Base-by-base conservation (phyloP, 129 eudicot species). In the Oenanthe sinensis region DNA sequence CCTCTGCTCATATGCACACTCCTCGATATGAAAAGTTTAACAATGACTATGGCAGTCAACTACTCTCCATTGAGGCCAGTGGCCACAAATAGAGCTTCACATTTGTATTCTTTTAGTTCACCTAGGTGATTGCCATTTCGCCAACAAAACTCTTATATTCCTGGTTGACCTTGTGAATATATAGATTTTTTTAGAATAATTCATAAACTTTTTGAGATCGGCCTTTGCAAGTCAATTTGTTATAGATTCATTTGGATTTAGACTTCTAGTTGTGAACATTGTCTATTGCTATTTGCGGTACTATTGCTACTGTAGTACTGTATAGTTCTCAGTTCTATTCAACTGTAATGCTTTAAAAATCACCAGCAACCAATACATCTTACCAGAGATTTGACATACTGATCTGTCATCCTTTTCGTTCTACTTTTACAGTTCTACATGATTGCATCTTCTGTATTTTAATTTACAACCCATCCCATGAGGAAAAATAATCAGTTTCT, bases 1-100 rank as follows among this genome's bases (percentile, higher is more conserved):
- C 99, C 37, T 96, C 99, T 15, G 99, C 99, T 45, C 99, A 92
- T 81, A 91, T 96, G 58, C 93, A 82, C n/a, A 92, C 99, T 13
- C 97, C 83, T 71, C 97, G 99, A 63, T 96, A 96, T 78, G 95
- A 92, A 44, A 88, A 89, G 85, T 96, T 96, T 46, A 96, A 96
- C 71, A 84, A 85, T 0, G 99, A 96, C 83, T 96, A 96, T 80
- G 99, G 99, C 44, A 96, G 99, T 79, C 99, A 96, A 55, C 82
- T 92, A 79, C 90, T 96, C 90, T 96, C 79, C 87, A 84, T 54
- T 92, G 97, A 96, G 45, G 76, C 81, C 79, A 43, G 97, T 92
- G 45, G 76, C 81, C 79, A 43, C 81, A 15, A 54, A 46, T 33
- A 28, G 4, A 47, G n/a, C 36, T 17, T 9, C 19, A 13, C 26